A percentile compares a stretch with the other conserved stretches of the same genome.
Evolutionary conservation across 2,329 filamentous ascomycete species (phyloP).

Genomic region (Diaporthe sp.): DNA sequence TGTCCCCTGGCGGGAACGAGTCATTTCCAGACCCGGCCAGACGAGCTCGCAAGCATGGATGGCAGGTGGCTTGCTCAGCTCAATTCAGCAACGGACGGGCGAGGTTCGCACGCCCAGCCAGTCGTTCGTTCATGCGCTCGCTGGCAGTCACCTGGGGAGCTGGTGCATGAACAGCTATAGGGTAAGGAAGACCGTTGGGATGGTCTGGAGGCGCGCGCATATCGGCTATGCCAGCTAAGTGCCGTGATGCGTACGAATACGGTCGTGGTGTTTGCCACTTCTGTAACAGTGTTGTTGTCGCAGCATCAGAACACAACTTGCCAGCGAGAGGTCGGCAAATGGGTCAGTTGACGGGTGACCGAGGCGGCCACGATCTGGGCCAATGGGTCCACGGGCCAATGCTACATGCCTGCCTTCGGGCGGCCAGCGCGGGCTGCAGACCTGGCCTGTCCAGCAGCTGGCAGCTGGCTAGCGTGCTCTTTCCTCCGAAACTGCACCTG

Average conservation of each 20-base stretch:
- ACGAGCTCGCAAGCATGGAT: background rate
- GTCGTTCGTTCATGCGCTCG: constrained; percentile 12
- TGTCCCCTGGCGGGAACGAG: constrained; percentile 9
- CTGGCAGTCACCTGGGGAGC: background rate
- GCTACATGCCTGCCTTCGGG: constrained; percentile 1
- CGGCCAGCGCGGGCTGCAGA: constrained; percentile 16
- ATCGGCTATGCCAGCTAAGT: background rate
- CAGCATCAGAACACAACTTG: background rate
- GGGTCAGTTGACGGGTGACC: background rate
- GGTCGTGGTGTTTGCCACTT: background rate
- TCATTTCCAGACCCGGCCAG: constrained; percentile 1
- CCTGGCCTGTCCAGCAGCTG: constrained; percentile 7
- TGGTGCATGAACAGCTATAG: background rate
- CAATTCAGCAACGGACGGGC: background rate
- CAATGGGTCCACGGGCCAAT: constrained; percentile 1
- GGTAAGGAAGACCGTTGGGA: background rate
- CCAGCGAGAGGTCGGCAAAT: background rate
- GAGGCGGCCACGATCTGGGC: background rate
- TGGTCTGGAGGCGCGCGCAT: constrained; percentile 4
- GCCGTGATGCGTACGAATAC: background rate
- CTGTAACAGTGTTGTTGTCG: background rate
- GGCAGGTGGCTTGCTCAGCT: background rate
- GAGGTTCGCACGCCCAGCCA: constrained; percentile 11
- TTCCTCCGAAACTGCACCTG: background rate
- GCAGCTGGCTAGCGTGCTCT: constrained; percentile 2